Evolutionary conservation across 176 grass and related monocot species (phyloP).

Genomic region (Oryza nivara): DNA sequence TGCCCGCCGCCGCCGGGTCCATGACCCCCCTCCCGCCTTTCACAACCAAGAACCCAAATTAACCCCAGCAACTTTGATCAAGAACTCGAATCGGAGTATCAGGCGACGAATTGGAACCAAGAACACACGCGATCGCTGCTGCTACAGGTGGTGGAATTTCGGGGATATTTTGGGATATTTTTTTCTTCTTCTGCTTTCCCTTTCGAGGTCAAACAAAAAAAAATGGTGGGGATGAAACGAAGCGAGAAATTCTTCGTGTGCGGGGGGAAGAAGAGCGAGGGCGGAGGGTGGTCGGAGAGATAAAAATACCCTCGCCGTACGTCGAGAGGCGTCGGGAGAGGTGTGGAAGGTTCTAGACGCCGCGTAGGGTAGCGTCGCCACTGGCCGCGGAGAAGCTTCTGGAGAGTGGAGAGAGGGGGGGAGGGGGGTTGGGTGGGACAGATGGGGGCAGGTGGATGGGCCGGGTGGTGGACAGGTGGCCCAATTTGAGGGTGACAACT

Average conservation of each 20-base stretch:
- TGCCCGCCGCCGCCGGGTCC: slow-evolving; percentile 31
- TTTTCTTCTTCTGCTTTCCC: not conserved
- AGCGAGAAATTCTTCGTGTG: not conserved
- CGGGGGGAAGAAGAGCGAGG: not conserved
- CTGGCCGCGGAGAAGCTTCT: slow-evolving; percentile 50
- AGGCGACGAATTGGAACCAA: not conserved
- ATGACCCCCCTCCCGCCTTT: slow-evolving; percentile 21
- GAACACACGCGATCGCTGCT: not conserved
- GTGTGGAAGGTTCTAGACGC: slow-evolving; percentile 56
- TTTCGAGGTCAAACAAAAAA: not conserved
- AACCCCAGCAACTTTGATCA: not conserved
- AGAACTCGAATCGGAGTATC: not conserved
- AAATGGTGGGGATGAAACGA: not conserved
- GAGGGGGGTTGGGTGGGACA: too few species aligned
- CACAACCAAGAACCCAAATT: not conserved
- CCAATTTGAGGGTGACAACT: slow-evolving; percentile 11
- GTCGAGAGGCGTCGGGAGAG: slow-evolving; percentile 37
- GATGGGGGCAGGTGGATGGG: not conserved
- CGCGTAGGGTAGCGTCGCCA: slow-evolving; percentile 8
- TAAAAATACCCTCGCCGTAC: slow-evolving; percentile 51
- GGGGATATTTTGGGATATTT: too few species aligned
- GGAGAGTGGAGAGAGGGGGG: not conserved
- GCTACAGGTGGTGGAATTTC: too few species aligned
- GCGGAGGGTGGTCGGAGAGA: not conserved
- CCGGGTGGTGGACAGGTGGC: not conserved